phyloP scores from a whole-genome alignment of 805 yeast species.

The Sungouiella thailandica region DNA sequence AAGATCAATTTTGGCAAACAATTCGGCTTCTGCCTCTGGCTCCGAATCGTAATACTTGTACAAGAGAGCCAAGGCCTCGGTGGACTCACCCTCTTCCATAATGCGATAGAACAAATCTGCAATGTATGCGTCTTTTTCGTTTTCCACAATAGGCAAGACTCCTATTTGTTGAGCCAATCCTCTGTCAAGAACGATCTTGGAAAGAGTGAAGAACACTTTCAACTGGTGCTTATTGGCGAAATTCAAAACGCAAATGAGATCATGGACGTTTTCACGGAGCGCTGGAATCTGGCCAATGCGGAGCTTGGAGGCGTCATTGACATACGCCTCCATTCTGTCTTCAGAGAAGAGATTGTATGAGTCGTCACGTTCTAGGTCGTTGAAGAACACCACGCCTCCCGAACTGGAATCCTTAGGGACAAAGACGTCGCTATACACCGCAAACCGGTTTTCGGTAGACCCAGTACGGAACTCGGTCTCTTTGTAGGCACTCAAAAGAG shows the following conservation, averaged over 20 bases:
- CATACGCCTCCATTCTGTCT: slow-evolving; percentile 42
- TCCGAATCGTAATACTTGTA: slow-evolving; percentile 31
- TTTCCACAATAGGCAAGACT: slow-evolving; percentile 55
- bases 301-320: slow-evolving; percentile 16
- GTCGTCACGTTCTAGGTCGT: slow-evolving; percentile 65
- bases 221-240: slow-evolving; percentile 51
- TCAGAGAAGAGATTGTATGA: slow-evolving; percentile 44
- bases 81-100: slow-evolving; percentile 22
- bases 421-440: slow-evolving; percentile 24
- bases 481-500: slow-evolving; percentile 36
- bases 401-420: slow-evolving; percentile 9
- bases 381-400: slow-evolving; percentile 60
- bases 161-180: slow-evolving; percentile 80
- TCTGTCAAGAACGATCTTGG: slow-evolving; percentile 46
- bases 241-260: slow-evolving; percentile 64
- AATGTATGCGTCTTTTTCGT: slow-evolving; percentile 22
- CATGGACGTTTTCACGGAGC: slow-evolving; percentile 69
- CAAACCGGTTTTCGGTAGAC: slow-evolving; percentile 31
- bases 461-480: slow-evolving; percentile 33
- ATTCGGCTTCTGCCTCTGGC: slow-evolving; percentile 20
- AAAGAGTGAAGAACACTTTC: slow-evolving; percentile 43
- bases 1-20: slow-evolving; percentile 17
- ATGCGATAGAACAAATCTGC: slow-evolving; percentile 33
- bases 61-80: slow-evolving; percentile 36
- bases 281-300: slow-evolving; percentile 58